A percentile compares a stretch with the other conserved stretches of the same genome.
phyloP scores from a whole-genome alignment of 139 green algal species.

The Coelastrella sp. region DNA sequence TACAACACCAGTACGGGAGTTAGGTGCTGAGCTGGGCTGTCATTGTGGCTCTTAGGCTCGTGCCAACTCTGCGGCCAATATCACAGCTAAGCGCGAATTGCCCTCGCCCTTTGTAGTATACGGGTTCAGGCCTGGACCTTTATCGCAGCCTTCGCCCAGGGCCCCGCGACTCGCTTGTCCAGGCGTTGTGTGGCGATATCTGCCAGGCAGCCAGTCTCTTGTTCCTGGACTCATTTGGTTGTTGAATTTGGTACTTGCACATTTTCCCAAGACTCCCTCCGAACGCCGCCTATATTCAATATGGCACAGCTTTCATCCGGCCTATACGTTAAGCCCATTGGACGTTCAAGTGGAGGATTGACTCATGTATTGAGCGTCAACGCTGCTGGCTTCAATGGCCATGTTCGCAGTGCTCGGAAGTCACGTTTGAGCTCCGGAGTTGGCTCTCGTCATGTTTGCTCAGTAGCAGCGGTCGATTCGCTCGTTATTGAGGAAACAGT shows the following conservation, averaged over 20 bases:
- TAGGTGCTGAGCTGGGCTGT: no score
- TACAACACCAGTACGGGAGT: no score
- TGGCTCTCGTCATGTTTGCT: background rate
- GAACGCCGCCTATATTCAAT: background rate
- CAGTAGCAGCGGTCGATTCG: background rate
- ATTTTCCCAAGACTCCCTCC: no score
- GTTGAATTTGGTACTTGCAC: no score
- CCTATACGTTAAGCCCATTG: background rate
- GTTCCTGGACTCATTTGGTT: no score
- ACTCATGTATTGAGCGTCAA: background rate
- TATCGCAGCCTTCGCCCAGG: background rate
- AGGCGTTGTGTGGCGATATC: background rate
- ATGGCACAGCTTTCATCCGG: background rate
- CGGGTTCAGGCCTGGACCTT: no score
- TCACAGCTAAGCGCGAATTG: no score
- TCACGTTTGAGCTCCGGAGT: background rate
- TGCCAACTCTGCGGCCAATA: no score
- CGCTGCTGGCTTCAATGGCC: background rate
- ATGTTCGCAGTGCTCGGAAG: background rate
- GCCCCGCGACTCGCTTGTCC: background rate
- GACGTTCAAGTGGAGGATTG: background rate
- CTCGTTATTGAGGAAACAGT: conserved; percentile 3
- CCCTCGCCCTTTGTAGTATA: no score
- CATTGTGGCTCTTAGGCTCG: no score
- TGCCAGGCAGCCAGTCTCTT: no score